Conservation (phyloP, 495 filamentous ascomycete species). For the Achaetomiella virescens region DNA sequence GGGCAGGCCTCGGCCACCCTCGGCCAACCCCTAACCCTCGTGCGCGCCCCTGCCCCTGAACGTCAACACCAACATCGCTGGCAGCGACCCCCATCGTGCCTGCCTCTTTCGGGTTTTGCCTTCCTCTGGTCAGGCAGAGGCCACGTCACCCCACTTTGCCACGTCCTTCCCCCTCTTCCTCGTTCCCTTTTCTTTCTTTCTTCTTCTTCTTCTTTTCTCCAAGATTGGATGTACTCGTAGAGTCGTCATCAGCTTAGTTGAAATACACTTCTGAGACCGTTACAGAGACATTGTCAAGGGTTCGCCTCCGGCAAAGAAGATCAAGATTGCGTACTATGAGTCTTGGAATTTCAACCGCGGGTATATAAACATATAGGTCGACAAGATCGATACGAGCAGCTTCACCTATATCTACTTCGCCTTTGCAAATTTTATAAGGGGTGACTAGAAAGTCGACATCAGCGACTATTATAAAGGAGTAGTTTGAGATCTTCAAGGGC, state of each 20-base stretch:
- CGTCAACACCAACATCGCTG: too few relatives aligned
- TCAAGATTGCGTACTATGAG: constrained; percentile 26
- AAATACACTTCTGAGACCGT: constrained; percentile 36
- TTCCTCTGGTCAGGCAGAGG: too few relatives aligned
- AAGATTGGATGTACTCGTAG: not conserved
- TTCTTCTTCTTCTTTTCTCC: not conserved
- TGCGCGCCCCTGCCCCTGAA: too few relatives aligned
- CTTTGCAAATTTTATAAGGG: constrained; percentile 13
- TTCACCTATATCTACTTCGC: constrained; percentile 24
- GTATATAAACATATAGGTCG: constrained; percentile 21
- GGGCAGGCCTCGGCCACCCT: too few relatives aligned
- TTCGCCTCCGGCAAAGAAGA: not conserved
- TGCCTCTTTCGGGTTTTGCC: too few relatives aligned
- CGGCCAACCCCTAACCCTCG: too few relatives aligned
- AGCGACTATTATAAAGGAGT: not conserved
- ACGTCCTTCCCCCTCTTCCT: too few relatives aligned
- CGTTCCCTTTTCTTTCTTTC: not conserved
- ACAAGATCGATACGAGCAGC: constrained; percentile 1
- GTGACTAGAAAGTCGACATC: constrained; percentile 3
- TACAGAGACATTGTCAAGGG: constrained; percentile 27
- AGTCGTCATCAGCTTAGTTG: too few relatives aligned
- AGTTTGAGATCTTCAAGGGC: constrained; percentile 19
- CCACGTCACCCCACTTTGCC: too few relatives aligned
- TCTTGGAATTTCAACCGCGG: constrained; percentile 22
- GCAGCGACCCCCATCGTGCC: too few relatives aligned